Base-by-base conservation (phyloP, 352 stramenopile genomes). In the Phytophthora tubulina region DNA sequence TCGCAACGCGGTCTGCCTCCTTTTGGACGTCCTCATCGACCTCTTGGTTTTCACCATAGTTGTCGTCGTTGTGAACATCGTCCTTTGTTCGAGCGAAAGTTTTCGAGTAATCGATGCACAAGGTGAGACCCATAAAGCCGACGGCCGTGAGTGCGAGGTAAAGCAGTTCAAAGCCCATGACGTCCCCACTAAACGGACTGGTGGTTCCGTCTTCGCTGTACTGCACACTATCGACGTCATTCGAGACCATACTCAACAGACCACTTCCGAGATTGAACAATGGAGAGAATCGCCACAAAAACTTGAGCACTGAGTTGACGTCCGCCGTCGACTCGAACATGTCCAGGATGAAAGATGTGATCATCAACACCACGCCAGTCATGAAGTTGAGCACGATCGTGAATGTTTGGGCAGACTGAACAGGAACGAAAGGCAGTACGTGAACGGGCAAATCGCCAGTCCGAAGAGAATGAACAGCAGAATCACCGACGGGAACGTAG, bases 381-480 rank as follows among this genome's bases (percentile, higher is more conserved):
- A 89, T 63, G 21, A 92, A 88, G 76, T 90, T 89, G 72, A 85
- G 67, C 45, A 85, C 78, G 49, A 90, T 82, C 13, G 80, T 88
- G 67, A 82, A 86, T 10, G 76, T 89, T 48, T 92, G 84, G 21
- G 84, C 76, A 1, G 76, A 79, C 10, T 74, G 72, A 85, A 90
- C 32, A 89, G 30, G 68, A 84, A 91, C 38, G 84, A 89, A 49
- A 89, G 38, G 67, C 67, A 82, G 75, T 90, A 91, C 5, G 73
- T 85, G 68, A 87, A 90, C 11, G 80, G 76, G 9, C 75, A 81
- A 9, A 90, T 71, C 0, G 80, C 79, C 3, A 89, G 21, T 0
- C 84, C 84, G 55, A 88, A 89, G 13, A 86, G 58, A 2, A 89
- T 21, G 33, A 92, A 89, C 7, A 92, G 44, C 39, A 90, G 3